Conservation (phyloP, 257 asterid genomes). For the Catharanthus roseus region DNA sequence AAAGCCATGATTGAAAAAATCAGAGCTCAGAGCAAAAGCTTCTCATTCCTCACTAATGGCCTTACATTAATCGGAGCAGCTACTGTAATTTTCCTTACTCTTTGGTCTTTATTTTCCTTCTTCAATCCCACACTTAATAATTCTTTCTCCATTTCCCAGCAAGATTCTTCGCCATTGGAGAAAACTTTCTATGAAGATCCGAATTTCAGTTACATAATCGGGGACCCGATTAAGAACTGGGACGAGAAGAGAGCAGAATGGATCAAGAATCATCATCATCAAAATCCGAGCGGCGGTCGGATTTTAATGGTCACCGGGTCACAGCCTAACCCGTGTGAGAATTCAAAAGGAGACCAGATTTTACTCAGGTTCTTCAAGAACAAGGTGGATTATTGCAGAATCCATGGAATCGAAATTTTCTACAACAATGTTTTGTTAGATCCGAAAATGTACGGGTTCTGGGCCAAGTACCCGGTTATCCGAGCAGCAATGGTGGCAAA, state of each 20-base stretch:
- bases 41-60: not conserved
- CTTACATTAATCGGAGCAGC: not conserved
- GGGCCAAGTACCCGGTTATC: slow-evolving; percentile 87
- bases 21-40: not conserved
- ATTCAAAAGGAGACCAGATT: slow-evolving; percentile 52
- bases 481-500: slow-evolving; percentile 91
- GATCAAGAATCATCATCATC: slow-evolving; percentile 13
- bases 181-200: not conserved
- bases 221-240: slow-evolving; percentile 8
- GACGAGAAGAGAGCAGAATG: slow-evolving; percentile 18
- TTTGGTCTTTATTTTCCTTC: not conserved
- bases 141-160: not conserved
- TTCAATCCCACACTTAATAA: not conserved
- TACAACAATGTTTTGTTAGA: slow-evolving; percentile 74
- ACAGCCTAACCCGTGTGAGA: slow-evolving; percentile 30
- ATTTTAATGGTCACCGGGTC: slow-evolving; percentile 17
- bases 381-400: slow-evolving; percentile 85
- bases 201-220: not conserved
- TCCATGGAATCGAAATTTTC: slow-evolving; percentile 78
- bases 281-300: not conserved
- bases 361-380: slow-evolving; percentile 74
- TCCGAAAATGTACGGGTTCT: slow-evolving; percentile 73
- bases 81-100: not conserved
- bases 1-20: not conserved
- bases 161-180: not conserved